phyloP scores from a whole-genome alignment of 495 filamentous ascomycete genomes.

The Parathielavia hyrcaniae region DNA sequence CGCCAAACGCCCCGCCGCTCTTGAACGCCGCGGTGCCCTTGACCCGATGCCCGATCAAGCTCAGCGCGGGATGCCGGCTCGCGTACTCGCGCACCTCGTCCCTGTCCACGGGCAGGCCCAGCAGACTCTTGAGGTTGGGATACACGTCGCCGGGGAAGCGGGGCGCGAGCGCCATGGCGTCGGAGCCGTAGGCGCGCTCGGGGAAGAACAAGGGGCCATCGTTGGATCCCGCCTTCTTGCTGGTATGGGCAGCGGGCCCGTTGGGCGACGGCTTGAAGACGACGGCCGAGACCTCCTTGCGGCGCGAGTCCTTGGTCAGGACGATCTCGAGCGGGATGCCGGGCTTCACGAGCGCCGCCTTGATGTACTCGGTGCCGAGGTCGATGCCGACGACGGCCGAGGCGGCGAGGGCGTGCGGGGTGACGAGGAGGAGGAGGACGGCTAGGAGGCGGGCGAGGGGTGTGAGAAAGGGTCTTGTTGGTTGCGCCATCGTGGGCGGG shows the following conservation, averaged over 20 bases:
- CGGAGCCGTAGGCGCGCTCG: constrained; percentile 83
- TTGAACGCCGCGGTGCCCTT: constrained; percentile 69
- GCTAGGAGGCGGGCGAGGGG: constrained; percentile 39
- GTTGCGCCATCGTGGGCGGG: constrained; percentile 42
- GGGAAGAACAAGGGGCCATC: constrained; percentile 61
- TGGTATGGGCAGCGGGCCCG: constrained; percentile 25
- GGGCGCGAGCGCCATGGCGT: constrained; percentile 79
- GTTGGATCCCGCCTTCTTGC: constrained; percentile 30
- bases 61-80: constrained; percentile 63
- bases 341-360: constrained; percentile 92
- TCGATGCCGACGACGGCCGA: constrained; percentile 86
- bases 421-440: constrained; percentile 45
- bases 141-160: constrained; percentile 91
- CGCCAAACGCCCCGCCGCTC: constrained; percentile 59
- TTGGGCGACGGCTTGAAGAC: constrained; percentile 79
- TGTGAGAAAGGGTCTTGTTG: constrained; percentile 30
- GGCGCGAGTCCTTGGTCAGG: constrained; percentile 94
- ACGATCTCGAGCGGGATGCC: constrained; percentile 98
- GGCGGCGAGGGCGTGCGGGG: constrained; percentile 45
- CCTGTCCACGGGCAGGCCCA: constrained; percentile 63
- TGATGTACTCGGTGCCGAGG: constrained; percentile 94
- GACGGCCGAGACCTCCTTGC: constrained; percentile 87
- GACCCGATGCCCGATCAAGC: constrained; percentile 49
- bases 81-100: constrained; percentile 61
- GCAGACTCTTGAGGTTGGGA: constrained; percentile 79